Percentiles rank a stretch among this genome's conserved stretches.
These are phyloP conservation scores for Dendrobium chrysotoxum DNA, from an alignment of 106 monocot species.

Conservation along the genomic window DNA sequence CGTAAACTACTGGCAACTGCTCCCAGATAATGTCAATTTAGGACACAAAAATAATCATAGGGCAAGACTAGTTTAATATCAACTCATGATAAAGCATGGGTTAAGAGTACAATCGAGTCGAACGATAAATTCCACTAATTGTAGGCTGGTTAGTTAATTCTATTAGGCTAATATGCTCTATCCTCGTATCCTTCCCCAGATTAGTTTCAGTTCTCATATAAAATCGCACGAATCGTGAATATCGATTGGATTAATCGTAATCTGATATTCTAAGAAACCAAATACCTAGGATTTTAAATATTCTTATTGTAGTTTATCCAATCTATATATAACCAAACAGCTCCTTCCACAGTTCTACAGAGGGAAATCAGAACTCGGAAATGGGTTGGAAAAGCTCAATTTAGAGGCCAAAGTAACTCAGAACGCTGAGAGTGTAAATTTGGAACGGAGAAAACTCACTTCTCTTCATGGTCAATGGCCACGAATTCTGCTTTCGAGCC, in stretches of 20 bases:
- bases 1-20: not conserved
- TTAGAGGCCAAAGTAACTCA: not conserved
- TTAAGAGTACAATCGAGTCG: not conserved
- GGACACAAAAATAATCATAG: not conserved
- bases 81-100: not conserved
- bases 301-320: not conserved
- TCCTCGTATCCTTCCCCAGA: not conserved
- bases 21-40: not conserved
- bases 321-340: not conserved
- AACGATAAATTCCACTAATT: not conserved
- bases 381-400: not conserved
- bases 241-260: not conserved
- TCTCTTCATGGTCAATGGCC: not conserved
- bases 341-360: not conserved
- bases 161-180: not conserved
- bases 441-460: slow-evolving; percentile 2
- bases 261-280: not conserved
- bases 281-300: not conserved
- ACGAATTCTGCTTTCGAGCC: not conserved
- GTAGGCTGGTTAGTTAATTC: not conserved
- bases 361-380: not conserved
- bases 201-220: not conserved
- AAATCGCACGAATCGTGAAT: not conserved
- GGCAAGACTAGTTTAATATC: not conserved
- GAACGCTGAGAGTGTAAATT: not conserved